phyloP scores from a whole-genome alignment of 768 basidiomycete species.

The Scleroderma citrinum region DNA sequence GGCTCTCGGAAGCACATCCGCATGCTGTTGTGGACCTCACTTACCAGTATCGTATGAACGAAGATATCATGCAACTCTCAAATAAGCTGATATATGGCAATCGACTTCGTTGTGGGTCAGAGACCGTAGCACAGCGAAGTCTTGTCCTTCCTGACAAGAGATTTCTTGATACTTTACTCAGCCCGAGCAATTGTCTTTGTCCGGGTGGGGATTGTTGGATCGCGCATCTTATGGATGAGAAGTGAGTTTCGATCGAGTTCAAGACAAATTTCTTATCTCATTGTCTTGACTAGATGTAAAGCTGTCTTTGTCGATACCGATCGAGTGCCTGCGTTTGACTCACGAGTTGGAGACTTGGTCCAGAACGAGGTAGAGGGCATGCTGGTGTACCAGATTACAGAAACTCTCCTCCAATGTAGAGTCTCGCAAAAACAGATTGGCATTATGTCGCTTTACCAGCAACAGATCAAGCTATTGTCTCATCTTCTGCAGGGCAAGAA shows the following conservation, averaged over 20 bases:
- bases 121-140: conserved; percentile 54
- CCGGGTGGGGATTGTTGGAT: conserved; percentile 61
- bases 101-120: conserved; percentile 73
- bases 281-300: conserved; percentile 52
- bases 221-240: conserved; percentile 52
- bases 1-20: conserved; percentile 83
- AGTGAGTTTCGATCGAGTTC: conserved; percentile 37
- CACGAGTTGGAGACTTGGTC: conserved; percentile 79
- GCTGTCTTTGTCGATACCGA: conserved; percentile 97
- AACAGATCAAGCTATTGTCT: conserved; percentile 87
- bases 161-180: conserved; percentile 43
- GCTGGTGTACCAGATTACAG: conserved; percentile 59
- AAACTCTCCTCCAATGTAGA: conserved; percentile 61
- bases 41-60: conserved; percentile 95
- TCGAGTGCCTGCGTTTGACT: conserved; percentile 67
- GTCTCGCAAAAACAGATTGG: conserved; percentile 70
- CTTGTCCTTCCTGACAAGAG: conserved; percentile 47
- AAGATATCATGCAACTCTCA: conserved; percentile 88
- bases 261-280: background rate
- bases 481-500: conserved; percentile 51
- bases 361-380: conserved; percentile 83
- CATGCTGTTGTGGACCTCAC: conserved; percentile 79
- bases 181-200: conserved; percentile 23
- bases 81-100: conserved; percentile 83
- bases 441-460: conserved; percentile 87